Evolutionary conservation across 75 land plant genomes (phyloP).

Genomic region (Cunninghamia lanceolata): DNA sequence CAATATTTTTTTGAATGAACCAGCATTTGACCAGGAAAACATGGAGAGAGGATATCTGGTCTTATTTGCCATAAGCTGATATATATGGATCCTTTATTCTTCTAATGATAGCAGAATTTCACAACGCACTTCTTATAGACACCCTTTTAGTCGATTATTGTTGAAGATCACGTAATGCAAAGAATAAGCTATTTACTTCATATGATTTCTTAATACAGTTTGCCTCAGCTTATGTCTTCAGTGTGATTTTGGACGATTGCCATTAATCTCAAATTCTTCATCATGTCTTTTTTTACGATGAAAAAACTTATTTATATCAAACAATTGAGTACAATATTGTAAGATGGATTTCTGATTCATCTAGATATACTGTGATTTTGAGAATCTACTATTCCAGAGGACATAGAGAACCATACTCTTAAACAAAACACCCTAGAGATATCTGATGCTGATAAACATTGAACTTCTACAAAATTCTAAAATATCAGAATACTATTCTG

Average conservation of each 20-base stretch:
- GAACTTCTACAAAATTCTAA: too few species aligned
- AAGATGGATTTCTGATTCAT: too few species aligned
- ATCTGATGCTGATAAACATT: too few species aligned
- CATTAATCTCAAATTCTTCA: not conserved
- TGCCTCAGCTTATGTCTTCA: not conserved
- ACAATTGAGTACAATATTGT: not conserved
- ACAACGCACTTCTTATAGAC: not conserved
- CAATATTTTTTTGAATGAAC: not conserved
- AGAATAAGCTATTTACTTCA: not conserved
- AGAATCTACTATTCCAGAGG: not conserved
- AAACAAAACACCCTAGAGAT: not conserved
- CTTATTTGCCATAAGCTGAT: not conserved
- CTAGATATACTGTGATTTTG: not conserved
- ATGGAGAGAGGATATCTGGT: not conserved
- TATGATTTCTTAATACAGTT: not conserved
- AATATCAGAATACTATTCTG: too few species aligned
- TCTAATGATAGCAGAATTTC: not conserved
- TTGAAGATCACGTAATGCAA: not conserved
- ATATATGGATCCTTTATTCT: not conserved
- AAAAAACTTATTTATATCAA: not conserved
- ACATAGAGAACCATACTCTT: not conserved
- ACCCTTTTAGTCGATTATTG: not conserved
- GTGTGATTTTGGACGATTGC: not conserved
- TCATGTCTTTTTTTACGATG: not conserved
- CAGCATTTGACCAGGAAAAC: not conserved